These are phyloP conservation scores for Kluyveromyces aestuarii DNA, from an alignment of 805 yeast genomes.

Conservation along the genomic window DNA sequence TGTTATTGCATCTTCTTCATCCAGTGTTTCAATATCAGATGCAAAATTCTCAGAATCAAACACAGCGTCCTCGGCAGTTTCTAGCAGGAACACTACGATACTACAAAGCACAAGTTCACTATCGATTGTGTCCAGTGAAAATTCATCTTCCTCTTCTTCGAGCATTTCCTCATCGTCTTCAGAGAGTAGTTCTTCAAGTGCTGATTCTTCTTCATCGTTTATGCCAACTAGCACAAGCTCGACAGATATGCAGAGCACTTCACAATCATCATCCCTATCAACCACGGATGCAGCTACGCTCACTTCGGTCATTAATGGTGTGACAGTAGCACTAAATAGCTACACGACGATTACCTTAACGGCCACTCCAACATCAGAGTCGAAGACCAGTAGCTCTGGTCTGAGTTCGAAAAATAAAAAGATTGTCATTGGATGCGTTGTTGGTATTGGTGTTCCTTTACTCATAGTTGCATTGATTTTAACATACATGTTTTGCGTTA, in stretches of 20 bases:
- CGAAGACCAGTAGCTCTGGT: constrained; percentile 28
- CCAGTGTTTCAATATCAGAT: constrained; percentile 1
- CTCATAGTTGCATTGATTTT: constrained; percentile 22
- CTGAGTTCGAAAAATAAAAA: constrained; percentile 41
- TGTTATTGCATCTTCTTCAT: constrained; percentile 4
- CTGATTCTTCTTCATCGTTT: not conserved
- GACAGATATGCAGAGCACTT: constrained; percentile 3
- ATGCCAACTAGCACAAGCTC: not conserved
- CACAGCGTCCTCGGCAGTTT: not conserved
- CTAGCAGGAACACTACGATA: not conserved
- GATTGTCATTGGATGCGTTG: constrained; percentile 59
- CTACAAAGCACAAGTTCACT: constrained; percentile 1
- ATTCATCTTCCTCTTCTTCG: constrained; percentile 7
- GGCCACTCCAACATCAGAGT: constrained; percentile 17
- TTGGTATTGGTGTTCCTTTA: constrained; percentile 62
- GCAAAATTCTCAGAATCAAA: not conserved
- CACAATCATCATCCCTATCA: constrained; percentile 3
- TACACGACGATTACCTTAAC: constrained; percentile 26
- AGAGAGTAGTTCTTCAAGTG: not conserved
- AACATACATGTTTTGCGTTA: constrained; percentile 24
- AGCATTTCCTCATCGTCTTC: constrained; percentile 1
- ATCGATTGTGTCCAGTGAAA: constrained; percentile 3
- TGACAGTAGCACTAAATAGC: constrained; percentile 26
- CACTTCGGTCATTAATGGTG: constrained; percentile 21
- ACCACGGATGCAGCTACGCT: constrained; percentile 7